Evolutionary conservation across 352 stramenopile species (phyloP), one percentile per base, ranked within the genome.

Genomic region (Globisporangium abappressorium): DNA sequence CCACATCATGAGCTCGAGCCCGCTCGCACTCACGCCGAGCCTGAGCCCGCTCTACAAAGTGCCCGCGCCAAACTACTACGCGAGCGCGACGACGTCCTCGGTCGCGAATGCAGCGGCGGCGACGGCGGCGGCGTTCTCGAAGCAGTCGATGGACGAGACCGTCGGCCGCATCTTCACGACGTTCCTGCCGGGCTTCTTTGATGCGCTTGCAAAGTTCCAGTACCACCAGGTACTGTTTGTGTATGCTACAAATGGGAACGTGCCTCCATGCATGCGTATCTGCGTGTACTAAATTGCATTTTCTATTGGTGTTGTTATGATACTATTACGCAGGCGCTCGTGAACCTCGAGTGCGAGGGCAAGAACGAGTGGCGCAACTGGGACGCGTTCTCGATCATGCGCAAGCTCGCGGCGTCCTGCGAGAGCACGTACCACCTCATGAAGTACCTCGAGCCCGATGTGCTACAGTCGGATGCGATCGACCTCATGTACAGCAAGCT

Each of bases 381-480:
- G 80, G 62, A 76, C 20, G 80, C 77, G 2, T 80, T 89, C 38
- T 71, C 72, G 56, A 69, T 89, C 60, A 88, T 87, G 77, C 63
- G 85, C 34, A 85, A 81, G 65, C 75, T 90, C 7, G 71, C 70
- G 3, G 77, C 82, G n/a, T 87, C 82, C 6, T 89, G 82, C 67
- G 82, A 90, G 63, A 90, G 80, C 79, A 89, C 82, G 72, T 90
- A 90, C 53, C 75, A 90, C 41, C 73, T 81, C 66, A 87, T 89
- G 80, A 90, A 85, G 64, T 90, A 89, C 64, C 63, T 90, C 70
- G 78, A 90, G 47, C 62, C 79, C 15, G 75, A 80, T 9, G 59
- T 87, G 65, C 41, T 88, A 57, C 66, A 76, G 66, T 80, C 77
- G 20, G 73, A 89, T 47, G 81, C 82, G 55, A 89, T 90, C 58